phyloP scores from a whole-genome alignment of 2,329 filamentous ascomycete species.

The Trichophyton equinum region DNA sequence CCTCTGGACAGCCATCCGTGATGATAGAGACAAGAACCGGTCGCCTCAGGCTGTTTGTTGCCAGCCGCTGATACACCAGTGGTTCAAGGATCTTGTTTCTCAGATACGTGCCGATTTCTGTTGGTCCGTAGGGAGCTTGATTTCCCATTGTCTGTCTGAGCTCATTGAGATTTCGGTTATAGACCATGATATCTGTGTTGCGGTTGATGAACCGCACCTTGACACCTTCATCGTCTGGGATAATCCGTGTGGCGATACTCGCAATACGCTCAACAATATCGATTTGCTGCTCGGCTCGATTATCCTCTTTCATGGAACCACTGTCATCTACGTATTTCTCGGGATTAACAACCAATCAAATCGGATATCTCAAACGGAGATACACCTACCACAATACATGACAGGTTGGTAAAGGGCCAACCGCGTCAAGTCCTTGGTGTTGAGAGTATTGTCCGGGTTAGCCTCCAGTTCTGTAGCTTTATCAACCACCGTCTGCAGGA shows the following conservation, averaged over 20 bases:
- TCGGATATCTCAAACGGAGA: not conserved
- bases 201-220: not conserved
- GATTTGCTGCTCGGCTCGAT: not conserved
- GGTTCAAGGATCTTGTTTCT: not conserved
- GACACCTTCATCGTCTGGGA: not conserved
- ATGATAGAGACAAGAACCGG: not conserved
- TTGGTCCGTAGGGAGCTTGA: not conserved
- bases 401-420: not conserved
- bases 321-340: not conserved
- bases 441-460: not conserved
- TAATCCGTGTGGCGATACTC: not conserved
- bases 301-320: not conserved
- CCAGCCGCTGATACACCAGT: not conserved
- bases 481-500: not conserved
- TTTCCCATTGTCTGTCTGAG: not conserved
- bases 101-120: not conserved
- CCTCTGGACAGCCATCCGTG: not conserved
- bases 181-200: not conserved
- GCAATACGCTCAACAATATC: not conserved
- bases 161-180: not conserved
- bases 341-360: not conserved
- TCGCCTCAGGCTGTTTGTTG: not conserved
- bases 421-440: not conserved
- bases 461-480: not conserved
- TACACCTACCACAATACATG: not conserved